Base-by-base conservation (phyloP, 176 grass and related monocot genomes). In the Canna indica region DNA sequence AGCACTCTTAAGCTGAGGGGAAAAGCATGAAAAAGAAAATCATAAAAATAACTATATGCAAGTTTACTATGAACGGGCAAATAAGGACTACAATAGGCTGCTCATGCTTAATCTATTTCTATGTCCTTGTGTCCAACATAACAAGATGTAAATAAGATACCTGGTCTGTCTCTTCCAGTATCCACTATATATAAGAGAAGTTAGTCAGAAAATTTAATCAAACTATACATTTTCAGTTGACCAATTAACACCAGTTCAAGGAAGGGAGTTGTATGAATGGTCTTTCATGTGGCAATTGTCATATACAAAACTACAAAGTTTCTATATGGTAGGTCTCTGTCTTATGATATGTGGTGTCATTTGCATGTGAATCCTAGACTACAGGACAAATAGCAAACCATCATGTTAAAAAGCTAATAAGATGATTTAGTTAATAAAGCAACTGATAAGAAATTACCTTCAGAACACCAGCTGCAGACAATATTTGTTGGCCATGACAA, bases 401-500 rank as follows among this genome's bases (percentile, higher is more conserved):
- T 14, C 56, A 28, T 59, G 25, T 14, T 28, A 2, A 3, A 59
- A 8, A 59, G 56, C 7, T 14, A 18, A 10, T 29, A 30, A 60
- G 27, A 54, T 18, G 0, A 24, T 7, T 28, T 34, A 20, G 22
- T 3, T 48, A 18, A 34, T 26, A 50, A 71, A 31, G 17, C 14
- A 22, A 53, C 44, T 38, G 39, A 59, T 68, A 25, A 10, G 30
- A 13, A 10, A 57, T 39, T 81, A 97, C 94, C 82, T 93, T 64
- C 53, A 97, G 81, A 27, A 93, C 94, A 22, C 94, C 89, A 30
- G 94, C 94, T 82, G 89, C 94, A 26, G 94, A 77, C 16, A 97
- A 75, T 52, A 93, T 97, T 82, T 90, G 89, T 42, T 97, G 86
- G 0, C 94, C 89, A 4, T 97, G 94, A 74, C 94, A 97, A 72